Conservation (phyloP, 2,329 filamentous ascomycete species). For the Fusarium foetens region DNA sequence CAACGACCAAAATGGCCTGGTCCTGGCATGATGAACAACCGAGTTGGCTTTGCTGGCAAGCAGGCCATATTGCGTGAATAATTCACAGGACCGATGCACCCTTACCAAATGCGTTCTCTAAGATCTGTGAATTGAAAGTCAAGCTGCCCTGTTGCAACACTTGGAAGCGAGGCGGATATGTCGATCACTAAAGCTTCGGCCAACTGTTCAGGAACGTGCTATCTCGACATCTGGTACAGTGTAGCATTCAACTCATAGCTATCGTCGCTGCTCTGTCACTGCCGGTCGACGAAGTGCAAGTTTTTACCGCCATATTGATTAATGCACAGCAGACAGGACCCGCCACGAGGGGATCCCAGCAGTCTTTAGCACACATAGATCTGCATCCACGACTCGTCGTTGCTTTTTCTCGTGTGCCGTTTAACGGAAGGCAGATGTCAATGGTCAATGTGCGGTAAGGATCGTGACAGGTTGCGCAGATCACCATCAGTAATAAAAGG, state of each 20-base stretch:
- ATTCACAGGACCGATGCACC: conserved; percentile 13
- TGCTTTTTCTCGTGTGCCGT: conserved; percentile 14
- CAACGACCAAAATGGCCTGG: conserved; percentile 27
- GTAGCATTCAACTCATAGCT: not conserved
- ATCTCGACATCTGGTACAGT: conserved; percentile 12
- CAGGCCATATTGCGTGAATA: conserved; percentile 17
- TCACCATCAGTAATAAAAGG: conserved; percentile 18
- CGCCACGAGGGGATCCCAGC: conserved; percentile 11
- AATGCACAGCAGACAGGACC: conserved; percentile 3
- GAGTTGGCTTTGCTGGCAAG: conserved; percentile 19
- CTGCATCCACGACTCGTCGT: conserved; percentile 11
- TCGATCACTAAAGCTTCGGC: conserved; percentile 37
- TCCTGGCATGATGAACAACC: conserved; percentile 16
- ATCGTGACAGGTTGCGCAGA: conserved; percentile 15
- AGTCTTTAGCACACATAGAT: conserved; percentile 25
- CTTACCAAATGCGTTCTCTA: not conserved
- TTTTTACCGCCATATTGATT: conserved; percentile 17
- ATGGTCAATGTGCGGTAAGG: conserved; percentile 13
- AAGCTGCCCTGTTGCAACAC: conserved; percentile 16
- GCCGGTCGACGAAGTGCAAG: not conserved
- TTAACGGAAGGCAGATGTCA: conserved; percentile 7
- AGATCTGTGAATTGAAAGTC: conserved; percentile 3
- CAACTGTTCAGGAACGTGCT: conserved; percentile 31
- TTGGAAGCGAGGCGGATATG: conserved; percentile 32
- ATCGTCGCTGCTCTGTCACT: not conserved